These are phyloP conservation scores for Exidia glandulosa DNA, from an alignment of 768 basidiomycete species.

Conservation along the genomic window DNA sequence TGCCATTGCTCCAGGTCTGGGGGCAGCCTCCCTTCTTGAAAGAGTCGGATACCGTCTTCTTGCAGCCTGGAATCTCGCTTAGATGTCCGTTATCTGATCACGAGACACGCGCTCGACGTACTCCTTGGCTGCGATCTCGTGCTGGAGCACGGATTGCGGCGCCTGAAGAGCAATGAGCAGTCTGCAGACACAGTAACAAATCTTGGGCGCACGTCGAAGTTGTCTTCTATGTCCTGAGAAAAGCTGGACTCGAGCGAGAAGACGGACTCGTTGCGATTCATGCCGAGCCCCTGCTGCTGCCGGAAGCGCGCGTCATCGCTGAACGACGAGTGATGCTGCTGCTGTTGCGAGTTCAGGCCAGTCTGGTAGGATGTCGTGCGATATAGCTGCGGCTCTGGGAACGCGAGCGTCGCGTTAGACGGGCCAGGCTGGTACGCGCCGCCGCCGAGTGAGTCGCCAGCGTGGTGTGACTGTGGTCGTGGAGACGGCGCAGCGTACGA, in stretches of 20 bases:
- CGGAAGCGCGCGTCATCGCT: slow-evolving; percentile 6
- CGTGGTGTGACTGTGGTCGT: background rate
- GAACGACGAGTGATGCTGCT: slow-evolving; percentile 7
- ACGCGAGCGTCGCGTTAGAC: slow-evolving; percentile 22
- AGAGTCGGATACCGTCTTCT: slow-evolving; percentile 51
- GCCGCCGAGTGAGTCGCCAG: background rate
- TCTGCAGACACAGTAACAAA: background rate
- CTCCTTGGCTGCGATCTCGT: background rate
- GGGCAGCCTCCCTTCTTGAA: slow-evolving; percentile 54
- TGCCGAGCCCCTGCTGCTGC: background rate
- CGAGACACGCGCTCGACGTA: slow-evolving; percentile 2
- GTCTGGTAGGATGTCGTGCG: slow-evolving; percentile 28
- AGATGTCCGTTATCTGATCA: background rate
- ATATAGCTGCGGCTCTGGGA: slow-evolving; percentile 44
- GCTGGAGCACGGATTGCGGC: background rate
- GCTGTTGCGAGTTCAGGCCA: slow-evolving; percentile 12
- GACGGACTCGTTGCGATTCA: background rate
- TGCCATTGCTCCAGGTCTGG: slow-evolving; percentile 80
- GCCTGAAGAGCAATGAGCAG: background rate
- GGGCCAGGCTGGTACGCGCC: background rate
- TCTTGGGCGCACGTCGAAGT: background rate
- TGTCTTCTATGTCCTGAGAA: background rate
- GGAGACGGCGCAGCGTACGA: background rate
- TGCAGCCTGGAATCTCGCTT: slow-evolving; percentile 9
- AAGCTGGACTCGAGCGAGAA: background rate